These are phyloP conservation scores for Diaporthe citrichinensis DNA, from an alignment of 2,329 filamentous ascomycete genomes.

Conservation along the genomic window DNA sequence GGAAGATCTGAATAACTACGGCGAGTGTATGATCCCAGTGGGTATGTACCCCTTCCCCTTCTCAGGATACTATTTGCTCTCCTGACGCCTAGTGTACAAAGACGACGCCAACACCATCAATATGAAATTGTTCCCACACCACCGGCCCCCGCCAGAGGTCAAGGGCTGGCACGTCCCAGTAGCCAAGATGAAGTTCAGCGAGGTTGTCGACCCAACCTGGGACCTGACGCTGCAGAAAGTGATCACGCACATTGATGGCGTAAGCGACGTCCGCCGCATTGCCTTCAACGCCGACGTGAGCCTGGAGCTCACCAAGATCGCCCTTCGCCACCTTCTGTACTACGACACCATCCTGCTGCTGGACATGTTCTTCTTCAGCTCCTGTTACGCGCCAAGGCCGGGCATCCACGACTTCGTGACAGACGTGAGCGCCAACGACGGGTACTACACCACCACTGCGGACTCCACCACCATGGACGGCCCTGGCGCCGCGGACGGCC, in stretches of 20 bases:
- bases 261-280: conserved; percentile 90
- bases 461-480: conserved; percentile 24
- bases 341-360: conserved; percentile 92
- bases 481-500: conserved; percentile 62
- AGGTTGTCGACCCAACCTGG: conserved; percentile 77
- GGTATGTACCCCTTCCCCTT: conserved; percentile 66
- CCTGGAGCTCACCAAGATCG: conserved; percentile 86
- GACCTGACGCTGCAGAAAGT: conserved; percentile 85
- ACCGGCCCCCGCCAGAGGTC: conserved; percentile 81
- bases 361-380: conserved; percentile 94
- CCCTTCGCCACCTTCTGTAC: conserved; percentile 90
- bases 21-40: conserved; percentile 98
- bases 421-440: conserved; percentile 60
- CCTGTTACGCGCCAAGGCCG: conserved; percentile 87
- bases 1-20: conserved; percentile 95
- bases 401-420: conserved; percentile 85
- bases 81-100: conserved; percentile 52
- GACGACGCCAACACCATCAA: conserved; percentile 96
- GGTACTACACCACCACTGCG: conserved; percentile 39
- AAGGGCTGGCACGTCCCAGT: conserved; percentile 94
- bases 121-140: conserved; percentile 93
- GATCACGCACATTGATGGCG: conserved; percentile 88
- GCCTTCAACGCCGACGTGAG: conserved; percentile 88
- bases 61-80: background rate
- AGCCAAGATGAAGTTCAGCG: conserved; percentile 74